A percentile compares a stretch with the other conserved stretches of the same genome.
phyloP scores from a whole-genome alignment of 352 stramenopile species.

The Phytophthora colocasiae region DNA sequence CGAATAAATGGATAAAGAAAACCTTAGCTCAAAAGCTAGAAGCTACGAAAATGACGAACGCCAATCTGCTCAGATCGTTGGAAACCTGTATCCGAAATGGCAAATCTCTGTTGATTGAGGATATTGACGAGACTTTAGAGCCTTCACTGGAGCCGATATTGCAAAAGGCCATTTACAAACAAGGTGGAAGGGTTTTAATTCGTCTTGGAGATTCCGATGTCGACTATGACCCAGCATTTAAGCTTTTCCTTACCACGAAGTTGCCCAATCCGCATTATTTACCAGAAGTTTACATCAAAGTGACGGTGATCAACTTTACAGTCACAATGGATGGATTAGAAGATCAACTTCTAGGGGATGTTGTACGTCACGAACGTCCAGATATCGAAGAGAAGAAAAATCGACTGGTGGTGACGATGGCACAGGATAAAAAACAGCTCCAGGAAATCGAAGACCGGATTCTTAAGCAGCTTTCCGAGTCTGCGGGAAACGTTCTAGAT shows the following conservation, averaged over 20 bases:
- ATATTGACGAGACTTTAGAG: conserved; percentile 93
- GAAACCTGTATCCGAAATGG: conserved; percentile 94
- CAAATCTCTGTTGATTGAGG: conserved; percentile 92
- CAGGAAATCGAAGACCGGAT: conserved; percentile 95
- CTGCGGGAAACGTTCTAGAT: conserved; percentile 92
- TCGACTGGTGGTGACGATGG: conserved; percentile 93
- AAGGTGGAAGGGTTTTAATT: conserved; percentile 89
- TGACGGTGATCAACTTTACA: conserved; percentile 97
- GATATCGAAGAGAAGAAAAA: conserved; percentile 96
- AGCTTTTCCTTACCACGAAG: conserved; percentile 94
- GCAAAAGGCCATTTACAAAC: conserved; percentile 94
- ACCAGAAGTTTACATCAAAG: conserved; percentile 96
- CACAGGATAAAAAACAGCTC: conserved; percentile 93
- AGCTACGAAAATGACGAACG: conserved; percentile 92
- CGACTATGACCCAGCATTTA: conserved; percentile 93
- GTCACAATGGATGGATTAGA: conserved; percentile 95
- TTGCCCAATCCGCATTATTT: conserved; percentile 95
- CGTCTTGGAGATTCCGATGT: conserved; percentile 93
- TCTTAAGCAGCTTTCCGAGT: conserved; percentile 92
- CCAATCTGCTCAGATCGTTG: conserved; percentile 89
- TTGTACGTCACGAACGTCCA: conserved; percentile 91
- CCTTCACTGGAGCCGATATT: conserved; percentile 93
- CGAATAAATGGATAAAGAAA: conserved; percentile 96
- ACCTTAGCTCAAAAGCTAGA: conserved; percentile 74
- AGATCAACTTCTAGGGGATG: conserved; percentile 92